Conservation (phyloP, 2,329 filamentous ascomycete genomes). For the Colletotrichum musae region DNA sequence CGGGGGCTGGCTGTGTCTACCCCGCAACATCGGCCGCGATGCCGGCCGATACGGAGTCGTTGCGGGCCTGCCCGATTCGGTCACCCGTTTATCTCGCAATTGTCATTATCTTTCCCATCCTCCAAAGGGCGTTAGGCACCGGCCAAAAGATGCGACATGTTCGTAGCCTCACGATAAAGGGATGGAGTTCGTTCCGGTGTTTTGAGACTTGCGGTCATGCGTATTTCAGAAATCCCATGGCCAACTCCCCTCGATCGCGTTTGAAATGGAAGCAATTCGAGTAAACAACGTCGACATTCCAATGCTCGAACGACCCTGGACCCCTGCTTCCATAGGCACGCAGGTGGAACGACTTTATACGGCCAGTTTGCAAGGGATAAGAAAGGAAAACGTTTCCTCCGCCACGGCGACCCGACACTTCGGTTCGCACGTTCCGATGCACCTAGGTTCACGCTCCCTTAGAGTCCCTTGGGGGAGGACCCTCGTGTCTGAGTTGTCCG, state of each 20-base stretch:
- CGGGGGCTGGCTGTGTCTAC: neutral
- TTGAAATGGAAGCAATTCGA: neutral
- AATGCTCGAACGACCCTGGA: neutral
- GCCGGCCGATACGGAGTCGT: neutral
- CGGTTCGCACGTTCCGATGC: neutral
- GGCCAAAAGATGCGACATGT: too few species aligned
- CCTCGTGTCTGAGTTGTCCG: neutral
- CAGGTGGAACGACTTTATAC: neutral
- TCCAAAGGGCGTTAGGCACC: too few species aligned
- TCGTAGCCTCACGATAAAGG: too few species aligned
- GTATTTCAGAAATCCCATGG: neutral
- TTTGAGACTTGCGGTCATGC: too few species aligned
- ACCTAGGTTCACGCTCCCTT: neutral
- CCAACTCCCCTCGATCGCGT: neutral
- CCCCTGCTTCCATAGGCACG: neutral
- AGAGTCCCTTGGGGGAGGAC: neutral
- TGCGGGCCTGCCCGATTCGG: constrained; percentile 7
- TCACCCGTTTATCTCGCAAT: neutral
- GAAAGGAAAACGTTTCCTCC: neutral
- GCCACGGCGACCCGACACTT: constrained; percentile 1
- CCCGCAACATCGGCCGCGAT: constrained; percentile 14
- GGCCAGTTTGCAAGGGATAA: constrained; percentile 1
- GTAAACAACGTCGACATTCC: constrained; percentile 10
- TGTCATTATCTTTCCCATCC: too few species aligned
- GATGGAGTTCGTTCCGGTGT: too few species aligned